phyloP scores from a whole-genome alignment of 1,284 basidiomycete species.

The Cutaneotrichosporon mucoides region DNA sequence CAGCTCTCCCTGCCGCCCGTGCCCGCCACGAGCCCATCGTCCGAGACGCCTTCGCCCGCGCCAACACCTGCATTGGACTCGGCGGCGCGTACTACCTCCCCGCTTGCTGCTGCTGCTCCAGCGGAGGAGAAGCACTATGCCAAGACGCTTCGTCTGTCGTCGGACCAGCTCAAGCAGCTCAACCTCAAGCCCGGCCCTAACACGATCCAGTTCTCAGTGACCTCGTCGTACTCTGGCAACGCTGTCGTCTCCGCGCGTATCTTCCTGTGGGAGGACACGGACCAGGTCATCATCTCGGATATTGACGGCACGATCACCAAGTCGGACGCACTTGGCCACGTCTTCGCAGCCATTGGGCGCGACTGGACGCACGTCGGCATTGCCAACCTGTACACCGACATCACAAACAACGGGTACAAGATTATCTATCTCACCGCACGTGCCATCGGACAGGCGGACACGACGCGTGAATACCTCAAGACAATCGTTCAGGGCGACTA shows the following conservation, averaged over 20 bases:
- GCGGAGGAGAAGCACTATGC: slow-evolving; percentile 58
- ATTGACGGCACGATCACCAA: slow-evolving; percentile 99
- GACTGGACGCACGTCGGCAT: slow-evolving; percentile 99
- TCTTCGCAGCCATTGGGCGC: slow-evolving; percentile 98
- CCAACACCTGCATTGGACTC: background rate
- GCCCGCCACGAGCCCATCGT: background rate
- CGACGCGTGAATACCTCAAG: slow-evolving; percentile 91
- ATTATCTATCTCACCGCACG: slow-evolving; percentile 97
- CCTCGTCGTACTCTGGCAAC: slow-evolving; percentile 72
- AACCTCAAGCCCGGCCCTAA: slow-evolving; percentile 86
- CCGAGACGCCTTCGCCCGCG: background rate
- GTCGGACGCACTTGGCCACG: slow-evolving; percentile 96
- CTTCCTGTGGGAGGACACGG: slow-evolving; percentile 90
- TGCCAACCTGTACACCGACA: slow-evolving; percentile 97
- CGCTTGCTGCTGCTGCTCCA: no score
- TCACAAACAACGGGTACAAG: slow-evolving; percentile 93
- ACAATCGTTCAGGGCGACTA: slow-evolving; percentile 95
- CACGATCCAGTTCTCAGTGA: slow-evolving; percentile 86
- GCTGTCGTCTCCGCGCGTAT: slow-evolving; percentile 88
- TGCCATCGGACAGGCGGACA: slow-evolving; percentile 97
- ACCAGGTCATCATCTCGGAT: slow-evolving; percentile 90
- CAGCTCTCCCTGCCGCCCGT: background rate
- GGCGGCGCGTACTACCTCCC: no score
- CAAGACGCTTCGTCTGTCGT: slow-evolving; percentile 84
- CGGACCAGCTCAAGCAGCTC: slow-evolving; percentile 82